phyloP scores from a whole-genome alignment of 2,329 filamentous ascomycete species.

The Ophiostoma sp. region DNA sequence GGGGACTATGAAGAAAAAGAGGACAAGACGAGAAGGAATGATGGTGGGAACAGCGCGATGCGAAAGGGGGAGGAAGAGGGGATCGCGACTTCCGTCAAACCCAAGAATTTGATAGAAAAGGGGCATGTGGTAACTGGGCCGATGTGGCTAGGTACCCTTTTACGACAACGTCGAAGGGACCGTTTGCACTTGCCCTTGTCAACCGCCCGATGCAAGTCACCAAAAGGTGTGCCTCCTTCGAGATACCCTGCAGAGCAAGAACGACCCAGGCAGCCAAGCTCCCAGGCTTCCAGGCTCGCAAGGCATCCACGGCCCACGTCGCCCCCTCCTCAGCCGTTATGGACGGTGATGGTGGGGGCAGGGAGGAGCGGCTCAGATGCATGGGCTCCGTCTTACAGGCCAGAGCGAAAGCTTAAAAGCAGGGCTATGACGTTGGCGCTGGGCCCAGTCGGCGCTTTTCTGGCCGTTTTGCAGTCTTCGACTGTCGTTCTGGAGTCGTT shows the following conservation, averaged over 20 bases:
- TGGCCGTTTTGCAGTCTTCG: background rate
- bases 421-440: conserved; percentile 14
- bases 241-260: background rate
- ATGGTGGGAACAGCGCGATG: background rate
- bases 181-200: background rate
- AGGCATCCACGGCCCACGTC: conserved; percentile 21
- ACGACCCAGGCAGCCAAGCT: conserved; percentile 14
- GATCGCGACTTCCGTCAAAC: background rate
- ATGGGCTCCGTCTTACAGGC: conserved; percentile 10
- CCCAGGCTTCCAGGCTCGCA: background rate
- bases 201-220: background rate
- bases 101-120: background rate
- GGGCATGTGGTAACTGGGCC: background rate
- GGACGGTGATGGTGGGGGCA: conserved; percentile 1
- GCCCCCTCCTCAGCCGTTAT: background rate
- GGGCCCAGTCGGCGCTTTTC: background rate
- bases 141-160: background rate
- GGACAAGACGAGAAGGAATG: background rate
- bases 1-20: background rate
- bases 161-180: background rate
- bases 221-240: background rate
- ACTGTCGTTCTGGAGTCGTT: background rate
- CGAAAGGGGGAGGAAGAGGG: background rate
- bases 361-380: conserved; percentile 4
- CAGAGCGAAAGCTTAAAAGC: conserved; percentile 9